phyloP scores from a whole-genome alignment of 2,329 filamentous ascomycete species.

The Aspergillus sp. region DNA sequence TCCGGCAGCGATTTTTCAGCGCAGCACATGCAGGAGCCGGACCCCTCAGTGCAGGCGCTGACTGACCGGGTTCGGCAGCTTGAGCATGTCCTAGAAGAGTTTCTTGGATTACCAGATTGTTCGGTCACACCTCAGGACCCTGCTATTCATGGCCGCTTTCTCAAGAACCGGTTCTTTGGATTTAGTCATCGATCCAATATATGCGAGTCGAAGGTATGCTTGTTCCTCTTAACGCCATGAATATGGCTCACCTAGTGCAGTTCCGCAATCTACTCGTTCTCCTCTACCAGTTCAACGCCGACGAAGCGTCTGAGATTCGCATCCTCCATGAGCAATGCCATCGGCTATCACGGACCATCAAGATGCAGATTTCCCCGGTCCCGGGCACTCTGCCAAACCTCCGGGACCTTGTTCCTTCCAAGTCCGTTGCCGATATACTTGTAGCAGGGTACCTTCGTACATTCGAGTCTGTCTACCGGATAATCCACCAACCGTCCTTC shows the following conservation, averaged over 20 bases:
- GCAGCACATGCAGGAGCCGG: background rate
- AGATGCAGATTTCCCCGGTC: background rate
- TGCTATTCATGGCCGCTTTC: constrained; percentile 4
- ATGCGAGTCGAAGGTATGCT: constrained; percentile 1
- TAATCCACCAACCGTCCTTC: constrained; percentile 12
- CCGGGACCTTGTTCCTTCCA: constrained; percentile 3
- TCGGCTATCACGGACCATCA: constrained; percentile 1
- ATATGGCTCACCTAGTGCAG: background rate
- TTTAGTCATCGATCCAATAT: constrained; percentile 6
- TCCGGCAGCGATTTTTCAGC: background rate
- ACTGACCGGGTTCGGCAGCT: background rate
- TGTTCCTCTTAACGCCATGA: background rate
- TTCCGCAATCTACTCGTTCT: background rate
- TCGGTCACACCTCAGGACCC: background rate
- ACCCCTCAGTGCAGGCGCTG: background rate
- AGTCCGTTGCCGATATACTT: background rate
- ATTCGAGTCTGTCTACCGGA: constrained; percentile 8
- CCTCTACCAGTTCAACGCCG: background rate
- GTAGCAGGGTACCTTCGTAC: constrained; percentile 6
- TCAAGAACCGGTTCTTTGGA: constrained; percentile 11
- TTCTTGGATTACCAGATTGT: background rate
- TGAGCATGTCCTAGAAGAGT: background rate
- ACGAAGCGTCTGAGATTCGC: background rate
- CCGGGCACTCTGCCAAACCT: background rate
- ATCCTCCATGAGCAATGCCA: background rate